A percentile compares a stretch with the other conserved stretches of the same genome.
phyloP scores from a whole-genome alignment of 2,329 filamentous ascomycete species.

The Akanthomyces muscarius region DNA sequence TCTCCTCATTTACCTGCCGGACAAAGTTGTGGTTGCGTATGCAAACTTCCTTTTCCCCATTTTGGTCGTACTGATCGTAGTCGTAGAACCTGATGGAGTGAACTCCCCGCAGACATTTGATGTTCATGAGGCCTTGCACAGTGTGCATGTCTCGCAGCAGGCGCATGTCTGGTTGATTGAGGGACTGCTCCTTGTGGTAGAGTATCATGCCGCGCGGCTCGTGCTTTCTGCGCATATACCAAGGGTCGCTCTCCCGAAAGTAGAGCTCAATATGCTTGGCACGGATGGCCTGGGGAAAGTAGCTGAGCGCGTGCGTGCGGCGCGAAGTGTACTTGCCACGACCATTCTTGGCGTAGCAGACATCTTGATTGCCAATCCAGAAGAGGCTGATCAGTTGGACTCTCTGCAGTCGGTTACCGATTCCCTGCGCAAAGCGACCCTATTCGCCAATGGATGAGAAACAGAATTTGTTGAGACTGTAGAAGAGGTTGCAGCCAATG shows the following conservation, averaged over 20 bases:
- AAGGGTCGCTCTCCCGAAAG: conserved; percentile 34
- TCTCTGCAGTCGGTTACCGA: conserved; percentile 38
- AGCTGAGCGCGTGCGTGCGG: conserved; percentile 34
- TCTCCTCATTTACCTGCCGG: too few species aligned
- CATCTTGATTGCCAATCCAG: conserved; percentile 36
- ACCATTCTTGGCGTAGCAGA: conserved; percentile 23
- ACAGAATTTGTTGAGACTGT: conserved; percentile 46
- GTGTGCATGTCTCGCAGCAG: conserved; percentile 34
- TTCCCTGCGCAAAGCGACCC: conserved; percentile 42
- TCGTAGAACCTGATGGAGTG: conserved; percentile 40
- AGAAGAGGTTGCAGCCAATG: conserved; percentile 42
- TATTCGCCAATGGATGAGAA: conserved; percentile 53
- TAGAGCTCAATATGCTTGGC: conserved; percentile 38
- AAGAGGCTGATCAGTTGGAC: conserved; percentile 43
- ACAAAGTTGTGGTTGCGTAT: too few species aligned
- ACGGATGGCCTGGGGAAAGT: conserved; percentile 34
- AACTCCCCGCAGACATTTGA: conserved; percentile 43
- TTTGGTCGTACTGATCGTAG: conserved; percentile 25
- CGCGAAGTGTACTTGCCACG: conserved; percentile 31
- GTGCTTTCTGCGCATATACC: conserved; percentile 32
- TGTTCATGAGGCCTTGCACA: conserved; percentile 30
- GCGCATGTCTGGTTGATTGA: conserved; percentile 20
- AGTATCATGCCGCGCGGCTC: conserved; percentile 28
- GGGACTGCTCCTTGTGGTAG: conserved; percentile 21
- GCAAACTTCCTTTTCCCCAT: too few species aligned